Conservation (phyloP, 192 early-diverging fungal genomes). For the Funneliformis geosporum region DNA sequence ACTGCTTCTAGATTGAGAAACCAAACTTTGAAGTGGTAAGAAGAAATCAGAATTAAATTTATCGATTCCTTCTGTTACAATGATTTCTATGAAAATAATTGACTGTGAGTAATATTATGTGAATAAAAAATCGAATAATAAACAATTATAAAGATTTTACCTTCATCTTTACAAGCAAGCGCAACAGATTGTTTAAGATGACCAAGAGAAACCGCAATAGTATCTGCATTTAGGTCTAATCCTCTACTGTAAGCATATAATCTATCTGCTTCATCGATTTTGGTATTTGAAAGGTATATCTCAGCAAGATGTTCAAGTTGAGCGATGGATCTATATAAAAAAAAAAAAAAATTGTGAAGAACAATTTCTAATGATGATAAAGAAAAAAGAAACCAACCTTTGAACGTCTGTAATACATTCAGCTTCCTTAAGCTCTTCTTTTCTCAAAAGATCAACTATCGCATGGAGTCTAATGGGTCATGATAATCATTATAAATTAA, state of each 20-base stretch:
- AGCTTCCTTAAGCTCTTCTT: slow-evolving; percentile 71
- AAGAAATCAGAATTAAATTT: slow-evolving; percentile 51
- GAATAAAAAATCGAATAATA: not conserved
- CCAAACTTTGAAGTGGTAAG: slow-evolving; percentile 41
- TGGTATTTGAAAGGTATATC: slow-evolving; percentile 52
- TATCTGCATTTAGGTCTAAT: slow-evolving; percentile 69
- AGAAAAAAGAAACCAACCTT: slow-evolving; percentile 34
- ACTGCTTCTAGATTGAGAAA: slow-evolving; percentile 49
- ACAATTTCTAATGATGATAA: not conserved
- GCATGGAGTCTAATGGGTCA: slow-evolving; percentile 54
- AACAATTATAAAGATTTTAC: slow-evolving; percentile 27
- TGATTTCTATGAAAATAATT: slow-evolving; percentile 38
- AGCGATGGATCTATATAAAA: slow-evolving; percentile 56
- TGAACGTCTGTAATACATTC: slow-evolving; percentile 71
- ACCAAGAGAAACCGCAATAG: slow-evolving; percentile 59
- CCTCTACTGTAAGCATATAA: slow-evolving; percentile 51
- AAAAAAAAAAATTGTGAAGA: not conserved
- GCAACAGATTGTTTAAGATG: slow-evolving; percentile 48
- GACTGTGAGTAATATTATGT: not conserved
- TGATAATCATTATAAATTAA: not conserved
- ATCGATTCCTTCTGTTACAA: slow-evolving; percentile 44
- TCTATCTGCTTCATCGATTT: slow-evolving; percentile 53
- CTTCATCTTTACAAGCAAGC: slow-evolving; percentile 41
- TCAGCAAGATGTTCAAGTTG: slow-evolving; percentile 71
- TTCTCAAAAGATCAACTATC: slow-evolving; percentile 74